Evolutionary conservation across 768 basidiomycete species (phyloP), one percentile per base, ranked within the genome.

Genomic region (Mrakia frigida): DNA sequence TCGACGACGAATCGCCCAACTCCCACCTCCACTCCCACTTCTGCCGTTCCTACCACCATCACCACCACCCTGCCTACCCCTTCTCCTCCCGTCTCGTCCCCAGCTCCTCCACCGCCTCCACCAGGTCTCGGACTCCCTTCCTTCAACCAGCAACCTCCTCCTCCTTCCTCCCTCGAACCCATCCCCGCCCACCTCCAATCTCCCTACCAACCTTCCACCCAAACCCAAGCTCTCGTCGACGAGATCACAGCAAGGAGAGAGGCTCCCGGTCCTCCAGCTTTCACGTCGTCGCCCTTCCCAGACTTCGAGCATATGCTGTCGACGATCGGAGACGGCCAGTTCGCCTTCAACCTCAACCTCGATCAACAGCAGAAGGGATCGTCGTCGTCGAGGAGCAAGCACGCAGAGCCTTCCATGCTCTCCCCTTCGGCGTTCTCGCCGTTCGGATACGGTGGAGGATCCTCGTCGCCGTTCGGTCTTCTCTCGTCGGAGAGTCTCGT

Each of bases 241-340:
- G 93, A 94, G 79, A 88, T 95, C 53, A 90, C 89, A 81, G 88
- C 88, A 31, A 86, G 92, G 46, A 87, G 92, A 63, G 91, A 92
- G 79, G 86, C 87, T 14, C 70, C 50, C 33, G 73, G 43, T 5
- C 74, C n/a, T 61, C 77, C 70, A 53, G 77, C 35, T 37, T 70
- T 21, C 25, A 67, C 39, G 78, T 72, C 25, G 39, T 73, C 50
- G 88, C 81, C 92, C 16, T 95, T 95, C 87, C 94, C 93, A 14
- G 93, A 95, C 79, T 89, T 95, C 79, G 93, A 94, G 82, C 88
- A 91, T 41, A 93, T 91, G 28, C 85, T 94, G 63, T 89, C 91
- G 81, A 89, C 88, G 68, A 85, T 94, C 60, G 88, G 87, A 70
- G 90, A 90, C 79, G 87, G 84, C 41, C 88, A 85, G 72, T 86